Evolutionary conservation across 2,329 filamentous ascomycete genomes (phyloP).

Genomic region (Beauveria pseudobassiana): DNA sequence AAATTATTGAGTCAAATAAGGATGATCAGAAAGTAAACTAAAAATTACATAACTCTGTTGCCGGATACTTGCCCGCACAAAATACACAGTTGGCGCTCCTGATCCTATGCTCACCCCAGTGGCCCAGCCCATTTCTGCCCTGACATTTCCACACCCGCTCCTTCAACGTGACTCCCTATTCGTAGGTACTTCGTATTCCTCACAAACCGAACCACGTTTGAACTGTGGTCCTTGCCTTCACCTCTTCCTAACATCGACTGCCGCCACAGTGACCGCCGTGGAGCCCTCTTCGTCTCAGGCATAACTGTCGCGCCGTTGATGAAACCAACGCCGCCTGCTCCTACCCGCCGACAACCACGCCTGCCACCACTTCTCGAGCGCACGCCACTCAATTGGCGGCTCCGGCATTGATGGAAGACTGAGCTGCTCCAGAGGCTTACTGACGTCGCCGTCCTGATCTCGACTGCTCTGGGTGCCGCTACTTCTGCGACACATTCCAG

Average conservation of each 20-base stretch:
- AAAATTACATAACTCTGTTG: not conserved
- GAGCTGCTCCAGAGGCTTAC: not conserved
- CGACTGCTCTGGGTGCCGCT: not conserved
- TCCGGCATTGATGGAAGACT: conserved; percentile 9
- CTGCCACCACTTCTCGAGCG: not conserved
- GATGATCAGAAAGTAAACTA: not conserved
- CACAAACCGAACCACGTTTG: not conserved
- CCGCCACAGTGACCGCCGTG: not conserved
- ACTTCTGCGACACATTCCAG: conserved; percentile 3
- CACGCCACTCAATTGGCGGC: conserved; percentile 12
- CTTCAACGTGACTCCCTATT: not conserved
- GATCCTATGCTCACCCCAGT: not conserved
- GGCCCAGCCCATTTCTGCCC: not conserved
- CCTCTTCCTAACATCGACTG: not conserved
- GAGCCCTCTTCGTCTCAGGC: conserved; percentile 8
- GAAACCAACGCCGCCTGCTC: conserved; percentile 8
- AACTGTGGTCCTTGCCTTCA: not conserved
- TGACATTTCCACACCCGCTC: not conserved
- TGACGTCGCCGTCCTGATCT: not conserved
- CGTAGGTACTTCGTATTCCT: not conserved
- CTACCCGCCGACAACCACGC: not conserved
- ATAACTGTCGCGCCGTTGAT: not conserved
- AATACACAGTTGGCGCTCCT: not conserved
- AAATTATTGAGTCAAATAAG: no score
- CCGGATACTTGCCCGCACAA: not conserved